Percentiles rank a stretch among this genome's conserved stretches.
These are phyloP conservation scores for Calocybe gangraenosa DNA, from an alignment of 768 basidiomycete genomes.

Conservation along the genomic window DNA sequence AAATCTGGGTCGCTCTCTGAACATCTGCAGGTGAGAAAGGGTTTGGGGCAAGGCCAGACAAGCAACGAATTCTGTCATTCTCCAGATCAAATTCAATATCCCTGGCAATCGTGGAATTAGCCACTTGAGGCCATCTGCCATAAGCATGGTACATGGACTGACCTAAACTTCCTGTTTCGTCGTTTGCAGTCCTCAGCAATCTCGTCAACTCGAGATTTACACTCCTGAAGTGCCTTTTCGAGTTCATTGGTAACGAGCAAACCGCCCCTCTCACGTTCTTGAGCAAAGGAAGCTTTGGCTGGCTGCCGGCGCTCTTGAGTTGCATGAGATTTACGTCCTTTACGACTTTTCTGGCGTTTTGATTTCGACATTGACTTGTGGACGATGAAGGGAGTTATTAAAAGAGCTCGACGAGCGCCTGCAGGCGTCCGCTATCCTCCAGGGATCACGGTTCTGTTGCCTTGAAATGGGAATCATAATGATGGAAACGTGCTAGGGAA, in stretches of 20 bases:
- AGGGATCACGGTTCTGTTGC: no score
- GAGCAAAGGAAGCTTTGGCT: slow-evolving; percentile 8
- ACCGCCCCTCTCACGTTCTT: slow-evolving; percentile 19
- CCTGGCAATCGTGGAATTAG: not conserved
- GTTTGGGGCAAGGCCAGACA: slow-evolving; percentile 28
- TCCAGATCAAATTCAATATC: slow-evolving; percentile 44
- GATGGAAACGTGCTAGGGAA: no score
- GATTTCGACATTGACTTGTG: slow-evolving; percentile 18
- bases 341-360: not conserved
- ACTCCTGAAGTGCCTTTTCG: slow-evolving; percentile 37
- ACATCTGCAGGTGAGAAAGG: slow-evolving; percentile 29
- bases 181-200: slow-evolving; percentile 40
- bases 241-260: slow-evolving; percentile 46
- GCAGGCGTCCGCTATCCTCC: no score
- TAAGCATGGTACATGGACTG: slow-evolving; percentile 3
- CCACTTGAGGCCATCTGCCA: not conserved
- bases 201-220: slow-evolving; percentile 34
- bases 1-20: slow-evolving; percentile 45
- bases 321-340: not conserved
- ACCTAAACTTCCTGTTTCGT: slow-evolving; percentile 46
- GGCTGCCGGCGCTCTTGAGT: not conserved
- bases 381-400: no score
- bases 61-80: slow-evolving; percentile 31
- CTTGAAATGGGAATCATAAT: no score
- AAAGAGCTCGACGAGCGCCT: no score